A percentile compares a stretch with the other conserved stretches of the same genome.
phyloP scores from a whole-genome alignment of 2,329 filamentous ascomycete species.

The Colletotrichum cordylinicola region DNA sequence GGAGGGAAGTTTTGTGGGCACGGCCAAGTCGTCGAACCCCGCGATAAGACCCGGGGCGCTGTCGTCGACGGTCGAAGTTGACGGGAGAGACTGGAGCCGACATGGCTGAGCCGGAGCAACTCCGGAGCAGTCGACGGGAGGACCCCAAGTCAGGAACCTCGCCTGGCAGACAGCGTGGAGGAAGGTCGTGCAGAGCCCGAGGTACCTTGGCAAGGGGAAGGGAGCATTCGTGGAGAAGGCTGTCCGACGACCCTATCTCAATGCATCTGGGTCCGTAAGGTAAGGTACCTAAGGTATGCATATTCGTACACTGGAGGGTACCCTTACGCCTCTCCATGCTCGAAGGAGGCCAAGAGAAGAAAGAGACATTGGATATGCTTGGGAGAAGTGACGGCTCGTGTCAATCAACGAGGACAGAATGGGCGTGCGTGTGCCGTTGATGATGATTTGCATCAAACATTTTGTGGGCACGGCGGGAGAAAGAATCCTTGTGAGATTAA shows the following conservation, averaged over 20 bases:
- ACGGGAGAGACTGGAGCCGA: neutral
- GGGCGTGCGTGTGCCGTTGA: neutral
- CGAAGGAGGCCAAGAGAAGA: neutral
- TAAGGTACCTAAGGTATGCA: neutral
- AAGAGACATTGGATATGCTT: neutral
- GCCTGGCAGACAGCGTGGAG: neutral
- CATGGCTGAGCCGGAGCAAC: neutral
- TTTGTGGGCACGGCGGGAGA: neutral
- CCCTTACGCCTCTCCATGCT: neutral
- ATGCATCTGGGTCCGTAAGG: neutral
- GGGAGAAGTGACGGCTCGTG: neutral
- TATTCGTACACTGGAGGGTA: neutral
- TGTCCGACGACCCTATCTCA: neutral
- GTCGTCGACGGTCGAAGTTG: neutral
- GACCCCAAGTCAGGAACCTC: neutral
- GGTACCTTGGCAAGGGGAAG: neutral
- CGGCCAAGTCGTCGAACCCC: neutral
- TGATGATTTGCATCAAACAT: constrained; percentile 8
- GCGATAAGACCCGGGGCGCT: neutral
- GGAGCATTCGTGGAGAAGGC: neutral
- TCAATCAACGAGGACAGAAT: neutral
- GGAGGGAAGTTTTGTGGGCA: neutral
- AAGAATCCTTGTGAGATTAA: neutral
- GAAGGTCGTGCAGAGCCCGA: neutral
- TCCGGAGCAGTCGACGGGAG: neutral